phyloP scores from a whole-genome alignment of 1,139 yeast genomes.

The Debaryomycetaceae sp. region DNA sequence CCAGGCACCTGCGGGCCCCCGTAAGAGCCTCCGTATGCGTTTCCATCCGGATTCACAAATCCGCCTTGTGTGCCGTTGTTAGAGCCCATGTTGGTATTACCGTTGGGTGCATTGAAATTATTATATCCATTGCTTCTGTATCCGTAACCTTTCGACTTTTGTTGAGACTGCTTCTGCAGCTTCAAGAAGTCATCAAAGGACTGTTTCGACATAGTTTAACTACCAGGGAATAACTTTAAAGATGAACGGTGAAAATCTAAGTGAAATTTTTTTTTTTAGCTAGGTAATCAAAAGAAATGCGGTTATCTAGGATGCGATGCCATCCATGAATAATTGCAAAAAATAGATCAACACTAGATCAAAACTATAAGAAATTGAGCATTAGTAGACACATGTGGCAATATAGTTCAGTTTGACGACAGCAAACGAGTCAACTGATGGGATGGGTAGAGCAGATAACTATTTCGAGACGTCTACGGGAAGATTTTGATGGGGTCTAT shows the following conservation, averaged over 20 bases:
- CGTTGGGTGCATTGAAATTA: constrained; percentile 1
- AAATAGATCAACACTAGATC: no score
- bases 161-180: constrained; percentile 20
- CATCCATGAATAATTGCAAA: no score
- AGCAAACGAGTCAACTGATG: no score
- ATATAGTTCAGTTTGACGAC: no score
- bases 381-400: no score
- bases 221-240: not conserved
- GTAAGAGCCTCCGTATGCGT: not conserved
- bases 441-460: no score
- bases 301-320: not conserved
- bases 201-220: constrained; percentile 22
- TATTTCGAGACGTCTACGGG: no score
- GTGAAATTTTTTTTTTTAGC: not conserved
- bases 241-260: not conserved
- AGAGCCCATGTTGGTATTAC: constrained; percentile 6
- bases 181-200: constrained; percentile 34
- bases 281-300: not conserved
- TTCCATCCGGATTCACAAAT: not conserved
- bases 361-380: no score
- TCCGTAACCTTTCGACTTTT: constrained; percentile 7
- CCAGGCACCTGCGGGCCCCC: not conserved
- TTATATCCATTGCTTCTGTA: constrained; percentile 5
- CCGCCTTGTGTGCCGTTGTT: not conserved
- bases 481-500: no score